Base-by-base conservation (phyloP, 257 asterid species). In the Primulina huaijiensis region DNA sequence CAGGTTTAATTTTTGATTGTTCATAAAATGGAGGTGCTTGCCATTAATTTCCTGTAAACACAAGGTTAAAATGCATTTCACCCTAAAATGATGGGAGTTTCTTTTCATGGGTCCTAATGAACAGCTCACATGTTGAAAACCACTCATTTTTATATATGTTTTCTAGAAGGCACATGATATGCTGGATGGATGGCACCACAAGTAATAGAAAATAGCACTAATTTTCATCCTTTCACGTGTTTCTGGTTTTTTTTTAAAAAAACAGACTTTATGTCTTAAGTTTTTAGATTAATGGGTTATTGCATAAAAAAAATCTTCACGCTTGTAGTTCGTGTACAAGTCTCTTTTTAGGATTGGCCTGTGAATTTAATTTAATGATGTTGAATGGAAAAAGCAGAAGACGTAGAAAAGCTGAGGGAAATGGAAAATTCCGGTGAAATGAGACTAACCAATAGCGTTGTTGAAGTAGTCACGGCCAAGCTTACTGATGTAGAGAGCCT, bases 361-460 rank as follows among this genome's bases (percentile, higher is more conserved):
- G 16, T 29, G 35, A 73, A 50, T 50, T 16, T 60, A 50, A 60
- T 43, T 58, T 63, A 50, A 27, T 59, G 43, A 10, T 17, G 8
- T 57, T 29, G 30, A 46, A 35, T 64, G 29, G 33, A 40, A 64
- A 76, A 43, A 75, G 83, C 95, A 93, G 99, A 90, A 75, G 99
- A 93, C 57, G 82, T 93, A 29, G 99, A 93, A 58, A 89, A 78
- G 79, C 72, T 93, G 74, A 84, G 92, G 74, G 96, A 90, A 74
- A 86, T 90, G 94, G 90, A 86, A 72, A 74, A 60, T n/a, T 82
- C 94, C 5, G 95, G 96, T 27, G 96, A 91, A 77, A 82, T 92
- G 94, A 86, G 88, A 58, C 76, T 82, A 29, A 77, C 59, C 73
- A 75, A 75, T 75, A 86, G 81, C 61, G 12, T 57, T 6, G 67